Evolutionary conservation across 768 basidiomycete species (phyloP).

Genomic region (Glaciozyma martinii): DNA sequence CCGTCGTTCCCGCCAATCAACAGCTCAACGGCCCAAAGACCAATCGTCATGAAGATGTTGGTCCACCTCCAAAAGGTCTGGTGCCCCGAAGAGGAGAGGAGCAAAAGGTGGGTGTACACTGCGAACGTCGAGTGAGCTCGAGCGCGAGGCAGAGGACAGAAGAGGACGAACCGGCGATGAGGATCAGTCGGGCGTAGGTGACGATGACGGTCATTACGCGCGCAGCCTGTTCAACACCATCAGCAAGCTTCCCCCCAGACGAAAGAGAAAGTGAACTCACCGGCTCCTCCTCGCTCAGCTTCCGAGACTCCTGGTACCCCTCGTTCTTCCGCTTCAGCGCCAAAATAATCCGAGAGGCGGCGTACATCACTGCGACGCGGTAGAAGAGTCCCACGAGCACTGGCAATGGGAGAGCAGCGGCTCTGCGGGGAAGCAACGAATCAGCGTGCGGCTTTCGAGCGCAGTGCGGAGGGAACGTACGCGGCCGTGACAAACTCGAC

Average conservation of each 20-base stretch:
- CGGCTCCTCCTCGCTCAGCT: slow-evolving; percentile 30
- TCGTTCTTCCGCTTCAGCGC: slow-evolving; percentile 29
- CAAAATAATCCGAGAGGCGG: slow-evolving; percentile 33
- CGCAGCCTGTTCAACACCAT: not conserved
- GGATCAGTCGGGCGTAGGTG: slow-evolving; percentile 27
- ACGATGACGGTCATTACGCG: slow-evolving; percentile 32
- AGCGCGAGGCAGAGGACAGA: not conserved
- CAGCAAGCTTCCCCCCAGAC: not conserved
- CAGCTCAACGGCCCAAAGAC: slow-evolving; percentile 33
- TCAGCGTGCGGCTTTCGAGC: too few species aligned
- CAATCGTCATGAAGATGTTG: slow-evolving; percentile 26
- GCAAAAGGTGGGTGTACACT: slow-evolving; percentile 29
- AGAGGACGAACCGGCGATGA: slow-evolving; percentile 27
- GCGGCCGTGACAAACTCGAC: slow-evolving; percentile 34
- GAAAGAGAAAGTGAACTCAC: not conserved
- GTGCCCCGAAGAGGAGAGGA: slow-evolving; percentile 12
- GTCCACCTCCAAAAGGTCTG: slow-evolving; percentile 33
- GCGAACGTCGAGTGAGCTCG: not conserved
- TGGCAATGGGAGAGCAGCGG: slow-evolving; percentile 34
- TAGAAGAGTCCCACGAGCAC: slow-evolving; percentile 35
- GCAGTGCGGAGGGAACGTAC: slow-evolving; percentile 11
- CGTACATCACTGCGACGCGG: slow-evolving; percentile 32
- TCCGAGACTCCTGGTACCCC: slow-evolving; percentile 26
- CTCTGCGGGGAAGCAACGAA: slow-evolving; percentile 1
- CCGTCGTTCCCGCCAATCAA: slow-evolving; percentile 17